phyloP scores from a whole-genome alignment of 2,329 filamentous ascomycete genomes.

The Alternaria sp. region DNA sequence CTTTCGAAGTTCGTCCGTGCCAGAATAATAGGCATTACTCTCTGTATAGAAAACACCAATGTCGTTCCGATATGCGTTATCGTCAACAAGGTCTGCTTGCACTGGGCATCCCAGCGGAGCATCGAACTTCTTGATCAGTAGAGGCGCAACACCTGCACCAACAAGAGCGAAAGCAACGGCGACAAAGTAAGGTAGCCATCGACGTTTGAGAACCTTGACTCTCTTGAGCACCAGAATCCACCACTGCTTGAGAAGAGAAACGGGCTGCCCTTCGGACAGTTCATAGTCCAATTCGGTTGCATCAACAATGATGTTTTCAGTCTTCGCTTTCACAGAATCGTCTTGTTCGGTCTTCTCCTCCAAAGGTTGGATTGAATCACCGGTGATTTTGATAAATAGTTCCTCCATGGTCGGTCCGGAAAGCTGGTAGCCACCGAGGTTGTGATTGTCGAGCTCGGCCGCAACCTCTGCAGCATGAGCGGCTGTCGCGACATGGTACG shows the following conservation, averaged over 20 bases:
- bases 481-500: background rate
- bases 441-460: background rate
- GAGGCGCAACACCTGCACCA: slow-evolving; percentile 75
- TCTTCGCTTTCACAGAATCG: background rate
- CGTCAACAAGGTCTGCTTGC: slow-evolving; percentile 22
- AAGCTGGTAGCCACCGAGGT: background rate
- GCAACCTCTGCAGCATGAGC: background rate
- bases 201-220: slow-evolving; percentile 73
- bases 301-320: background rate
- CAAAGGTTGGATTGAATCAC: background rate
- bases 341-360: background rate
- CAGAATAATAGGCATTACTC: background rate
- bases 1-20: background rate
- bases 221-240: slow-evolving; percentile 78
- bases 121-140: slow-evolving; percentile 68
- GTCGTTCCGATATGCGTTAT: background rate
- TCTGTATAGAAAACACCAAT: background rate
- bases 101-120: slow-evolving; percentile 51
- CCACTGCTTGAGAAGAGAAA: slow-evolving; percentile 72
- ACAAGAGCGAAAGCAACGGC: slow-evolving; percentile 79
- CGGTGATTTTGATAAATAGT: background rate
- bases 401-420: background rate
- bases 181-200: slow-evolving; percentile 74
- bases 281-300: slow-evolving; percentile 16
- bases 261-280: slow-evolving; percentile 69